Conservation (phyloP, 768 basidiomycete genomes). For the Solioccasus polychromus region DNA sequence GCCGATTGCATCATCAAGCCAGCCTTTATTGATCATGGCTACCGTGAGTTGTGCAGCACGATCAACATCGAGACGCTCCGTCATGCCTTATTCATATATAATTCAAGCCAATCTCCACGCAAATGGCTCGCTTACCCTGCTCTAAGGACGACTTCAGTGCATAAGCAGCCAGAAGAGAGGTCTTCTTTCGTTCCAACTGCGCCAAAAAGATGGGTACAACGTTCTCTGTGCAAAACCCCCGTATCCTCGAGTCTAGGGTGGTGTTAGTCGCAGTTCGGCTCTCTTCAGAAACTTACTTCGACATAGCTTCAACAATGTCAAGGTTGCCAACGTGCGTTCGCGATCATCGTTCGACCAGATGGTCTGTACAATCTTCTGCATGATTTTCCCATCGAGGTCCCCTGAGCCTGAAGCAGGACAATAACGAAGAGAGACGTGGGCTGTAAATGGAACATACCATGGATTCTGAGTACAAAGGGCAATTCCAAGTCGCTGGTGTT, state of each 20-base stretch:
- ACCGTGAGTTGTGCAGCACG: background rate
- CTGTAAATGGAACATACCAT: background rate
- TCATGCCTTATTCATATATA: background rate
- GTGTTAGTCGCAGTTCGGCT: background rate
- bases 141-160: constrained; percentile 3
- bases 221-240: background rate
- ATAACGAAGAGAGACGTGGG: background rate
- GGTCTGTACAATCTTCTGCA: background rate
- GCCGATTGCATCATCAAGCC: constrained; percentile 13
- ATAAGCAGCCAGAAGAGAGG: constrained; percentile 10
- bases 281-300: constrained; percentile 2
- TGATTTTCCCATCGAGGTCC: background rate
- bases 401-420: background rate
- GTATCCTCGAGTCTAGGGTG: background rate
- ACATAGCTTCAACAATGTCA: constrained; percentile 11
- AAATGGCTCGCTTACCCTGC: background rate
- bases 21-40: constrained; percentile 9
- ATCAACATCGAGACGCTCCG: background rate
- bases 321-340: constrained; percentile 3
- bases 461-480: background rate
- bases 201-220: background rate
- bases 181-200: background rate
- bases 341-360: background rate
- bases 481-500: background rate
- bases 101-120: background rate